Base-by-base conservation (phyloP, 1,139 yeast genomes). In the Saccharomyces hybrid region DNA sequence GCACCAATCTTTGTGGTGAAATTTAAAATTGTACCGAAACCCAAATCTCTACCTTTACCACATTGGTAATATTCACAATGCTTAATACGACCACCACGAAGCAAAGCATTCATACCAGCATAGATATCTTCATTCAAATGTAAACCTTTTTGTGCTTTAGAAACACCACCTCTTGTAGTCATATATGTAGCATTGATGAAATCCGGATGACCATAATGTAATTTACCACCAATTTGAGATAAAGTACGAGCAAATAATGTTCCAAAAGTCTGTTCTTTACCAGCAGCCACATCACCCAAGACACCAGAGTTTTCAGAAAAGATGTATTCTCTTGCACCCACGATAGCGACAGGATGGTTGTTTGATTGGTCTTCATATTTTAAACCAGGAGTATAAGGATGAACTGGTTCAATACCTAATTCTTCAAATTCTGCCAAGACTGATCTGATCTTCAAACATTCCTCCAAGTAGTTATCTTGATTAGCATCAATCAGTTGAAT, bases 161-260 rank as follows among this genome's bases (percentile, higher is more conserved):
- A 91, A 59, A 93, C 93, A 85, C 99, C 99, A 76, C 99, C 98
- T 80, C 99, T 88, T 49, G 99, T 93, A 55, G 89, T 86, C 98
- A 93, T 93, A 71, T 78, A 93, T 57, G 89, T 82, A 64, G 95
- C 89, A 69, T 93, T 93, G 73, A 93, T 79, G 83, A 93, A 93
- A 89, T 93, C 99, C 59, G 99, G 99, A 75, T 93, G 99, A 77
- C 99, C 99, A 77, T 93, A 93, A 81, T 93, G 99, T 73, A 93
- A 83, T 72, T 93, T 93, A 78, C 97, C 98, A 76, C 99, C 99
- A 75, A 93, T 86, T 78, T 91, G 97, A 59, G 99, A 95, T 74
- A 93, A 79, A 51, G 98, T 93, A 81, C 99, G 88, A 47, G 98
- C 96, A 69, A 93, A 93, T 72, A 93, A 78, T 11, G 99, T 93